phyloP scores from a whole-genome alignment of 345 rosid species.

The Turnera subulata region DNA sequence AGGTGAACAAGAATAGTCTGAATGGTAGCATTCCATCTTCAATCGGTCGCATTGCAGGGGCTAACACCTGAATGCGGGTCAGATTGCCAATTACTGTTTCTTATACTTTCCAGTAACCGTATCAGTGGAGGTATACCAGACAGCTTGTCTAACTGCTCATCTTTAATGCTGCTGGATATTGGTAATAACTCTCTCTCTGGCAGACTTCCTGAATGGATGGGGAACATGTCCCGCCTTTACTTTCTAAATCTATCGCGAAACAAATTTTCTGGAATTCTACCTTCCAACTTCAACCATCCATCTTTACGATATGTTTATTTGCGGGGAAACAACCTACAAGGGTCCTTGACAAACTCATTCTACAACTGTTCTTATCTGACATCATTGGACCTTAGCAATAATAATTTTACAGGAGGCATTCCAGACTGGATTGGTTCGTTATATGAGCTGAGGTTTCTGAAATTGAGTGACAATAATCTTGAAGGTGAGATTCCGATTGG shows the following conservation, averaged over 20 bases:
- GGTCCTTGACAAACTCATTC: not conserved
- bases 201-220: not conserved
- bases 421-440: constrained; percentile 15
- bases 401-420: constrained; percentile 13
- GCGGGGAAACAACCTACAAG: constrained; percentile 1
- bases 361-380: not conserved
- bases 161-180: not conserved
- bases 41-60: not conserved
- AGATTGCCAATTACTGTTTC: not conserved
- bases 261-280: not conserved
- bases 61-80: too few relatives aligned
- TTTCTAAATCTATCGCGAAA: constrained; percentile 7
- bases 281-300: constrained; percentile 1
- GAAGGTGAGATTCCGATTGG: constrained; percentile 13
- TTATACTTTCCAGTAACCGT: not conserved
- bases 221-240: not conserved
- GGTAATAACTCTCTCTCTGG: constrained; percentile 2
- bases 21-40: constrained; percentile 23
- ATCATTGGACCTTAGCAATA: constrained; percentile 18
- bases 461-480: constrained; percentile 17
- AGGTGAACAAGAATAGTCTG: constrained; percentile 11
- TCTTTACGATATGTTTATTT: constrained; percentile 3
- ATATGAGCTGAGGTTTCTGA: constrained; percentile 7
- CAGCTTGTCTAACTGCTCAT: rapidly evolving
- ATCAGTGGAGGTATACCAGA: not conserved